Evolutionary conservation across 129 eudicot genomes (phyloP).

Genomic region (Centella asiatica): DNA sequence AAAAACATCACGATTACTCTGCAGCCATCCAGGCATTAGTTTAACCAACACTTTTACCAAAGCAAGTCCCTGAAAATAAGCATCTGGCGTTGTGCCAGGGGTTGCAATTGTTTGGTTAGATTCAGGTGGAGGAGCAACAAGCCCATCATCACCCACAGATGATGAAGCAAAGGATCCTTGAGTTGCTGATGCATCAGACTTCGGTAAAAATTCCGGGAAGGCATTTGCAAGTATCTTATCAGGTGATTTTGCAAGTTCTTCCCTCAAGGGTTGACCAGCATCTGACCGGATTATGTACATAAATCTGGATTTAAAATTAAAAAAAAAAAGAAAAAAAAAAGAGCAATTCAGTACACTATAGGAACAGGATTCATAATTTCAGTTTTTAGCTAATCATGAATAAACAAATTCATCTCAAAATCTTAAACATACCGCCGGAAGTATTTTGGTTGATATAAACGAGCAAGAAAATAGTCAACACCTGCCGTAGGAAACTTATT

Average conservation of each 20-base stretch:
- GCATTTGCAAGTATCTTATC: slow-evolving; percentile 85
- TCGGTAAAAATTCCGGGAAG: slow-evolving; percentile 62
- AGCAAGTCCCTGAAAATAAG: slow-evolving; percentile 94
- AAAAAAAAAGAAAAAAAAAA: not conserved
- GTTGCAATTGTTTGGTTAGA: slow-evolving; percentile 28
- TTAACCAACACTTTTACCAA: slow-evolving; percentile 81
- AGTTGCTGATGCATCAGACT: slow-evolving; percentile 40
- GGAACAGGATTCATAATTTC: not conserved
- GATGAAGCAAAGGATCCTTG: slow-evolving; percentile 50
- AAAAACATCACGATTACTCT: slow-evolving; percentile 72
- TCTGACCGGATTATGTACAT: slow-evolving; percentile 94
- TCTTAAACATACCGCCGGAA: slow-evolving; percentile 57
- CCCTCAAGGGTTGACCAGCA: slow-evolving; percentile 98
- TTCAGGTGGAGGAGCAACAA: slow-evolving; percentile 47
- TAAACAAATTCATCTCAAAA: slow-evolving; percentile 1
- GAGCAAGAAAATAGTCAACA: slow-evolving; percentile 94
- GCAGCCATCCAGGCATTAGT: slow-evolving; percentile 94
- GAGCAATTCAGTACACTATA: no score
- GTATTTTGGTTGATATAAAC: slow-evolving; percentile 80
- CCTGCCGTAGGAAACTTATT: slow-evolving; percentile 88
- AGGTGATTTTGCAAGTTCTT: slow-evolving; percentile 96
- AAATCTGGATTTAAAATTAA: slow-evolving; percentile 50
- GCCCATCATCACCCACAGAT: slow-evolving; percentile 39
- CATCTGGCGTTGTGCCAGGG: slow-evolving; percentile 46
- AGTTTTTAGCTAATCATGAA: not conserved